These are phyloP conservation scores for Xylaria curta DNA, from an alignment of 495 filamentous ascomycete species.

Conservation along the genomic window DNA sequence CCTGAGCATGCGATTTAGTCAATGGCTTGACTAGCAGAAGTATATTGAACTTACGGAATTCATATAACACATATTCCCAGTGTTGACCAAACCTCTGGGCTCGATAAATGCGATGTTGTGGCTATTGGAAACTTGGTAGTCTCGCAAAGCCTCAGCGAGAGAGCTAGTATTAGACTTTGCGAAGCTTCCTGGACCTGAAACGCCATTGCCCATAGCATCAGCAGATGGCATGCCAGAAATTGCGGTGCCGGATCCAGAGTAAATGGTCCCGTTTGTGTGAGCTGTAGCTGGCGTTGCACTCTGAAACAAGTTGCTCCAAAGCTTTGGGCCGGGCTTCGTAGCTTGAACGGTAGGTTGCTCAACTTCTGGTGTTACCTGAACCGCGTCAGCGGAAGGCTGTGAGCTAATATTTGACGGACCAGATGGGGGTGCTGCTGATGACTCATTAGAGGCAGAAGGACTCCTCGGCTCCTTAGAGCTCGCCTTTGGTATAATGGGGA, in stretches of 20 bases:
- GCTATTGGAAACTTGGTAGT: slow-evolving; percentile 64
- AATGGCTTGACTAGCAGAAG: background rate
- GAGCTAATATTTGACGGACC: slow-evolving; percentile 13
- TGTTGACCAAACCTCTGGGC: slow-evolving; percentile 94
- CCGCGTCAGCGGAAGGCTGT: slow-evolving; percentile 25
- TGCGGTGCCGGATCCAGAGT: slow-evolving; percentile 38
- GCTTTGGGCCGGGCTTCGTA: slow-evolving; percentile 62
- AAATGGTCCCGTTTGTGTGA: slow-evolving; percentile 30
- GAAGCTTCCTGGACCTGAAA: slow-evolving; percentile 41
- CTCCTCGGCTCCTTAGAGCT: slow-evolving; percentile 47
- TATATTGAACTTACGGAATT: slow-evolving; percentile 77
- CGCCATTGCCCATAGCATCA: slow-evolving; percentile 28
- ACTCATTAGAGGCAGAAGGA: slow-evolving; percentile 42
- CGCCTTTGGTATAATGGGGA: slow-evolving; percentile 69
- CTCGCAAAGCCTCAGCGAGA: slow-evolving; percentile 73
- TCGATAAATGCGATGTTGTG: slow-evolving; percentile 83
- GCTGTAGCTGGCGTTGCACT: slow-evolving; percentile 51
- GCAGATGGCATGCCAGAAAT: slow-evolving; percentile 24
- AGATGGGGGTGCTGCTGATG: slow-evolving; percentile 27
- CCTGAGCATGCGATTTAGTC: slow-evolving; percentile 44
- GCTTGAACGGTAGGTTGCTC: slow-evolving; percentile 48
- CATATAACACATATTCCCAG: slow-evolving; percentile 99
- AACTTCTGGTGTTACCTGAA: slow-evolving; percentile 37
- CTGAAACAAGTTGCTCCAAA: slow-evolving; percentile 79
- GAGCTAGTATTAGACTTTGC: slow-evolving; percentile 66